A percentile compares a stretch with the other conserved stretches of the same genome.
Evolutionary conservation across 1,139 yeast genomes (phyloP).

Genomic region (Dujonia santamariae): DNA sequence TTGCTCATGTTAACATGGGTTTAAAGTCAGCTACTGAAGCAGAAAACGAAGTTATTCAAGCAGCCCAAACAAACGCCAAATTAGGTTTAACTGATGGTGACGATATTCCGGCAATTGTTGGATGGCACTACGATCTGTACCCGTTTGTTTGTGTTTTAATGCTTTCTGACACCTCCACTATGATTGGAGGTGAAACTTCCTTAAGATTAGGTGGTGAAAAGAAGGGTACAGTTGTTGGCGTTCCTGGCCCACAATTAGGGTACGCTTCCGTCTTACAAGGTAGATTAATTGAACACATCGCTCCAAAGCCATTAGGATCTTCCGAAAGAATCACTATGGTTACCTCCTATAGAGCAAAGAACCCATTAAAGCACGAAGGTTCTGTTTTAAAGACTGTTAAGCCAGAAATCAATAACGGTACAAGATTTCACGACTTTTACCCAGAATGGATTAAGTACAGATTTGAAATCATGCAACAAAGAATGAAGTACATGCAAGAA

Average conservation of each 20-base stretch:
- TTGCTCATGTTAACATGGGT: conserved; percentile 49
- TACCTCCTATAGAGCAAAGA: conserved; percentile 35
- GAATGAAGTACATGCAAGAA: conserved; percentile 29
- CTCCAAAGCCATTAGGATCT: conserved; percentile 51
- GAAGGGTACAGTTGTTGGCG: conserved; percentile 32
- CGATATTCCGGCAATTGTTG: conserved; percentile 50
- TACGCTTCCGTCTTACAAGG: conserved; percentile 58
- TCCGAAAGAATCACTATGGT: conserved; percentile 55
- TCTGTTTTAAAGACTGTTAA: conserved; percentile 35
- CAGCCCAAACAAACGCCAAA: conserved; percentile 13
- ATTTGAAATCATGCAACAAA: conserved; percentile 32
- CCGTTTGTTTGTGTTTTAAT: conserved; percentile 64
- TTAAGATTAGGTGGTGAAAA: conserved; percentile 43
- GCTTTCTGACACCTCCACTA: conserved; percentile 52
- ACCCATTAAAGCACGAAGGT: conserved; percentile 23
- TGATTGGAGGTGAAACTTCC: conserved; percentile 62
- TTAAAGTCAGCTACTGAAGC: conserved; percentile 20
- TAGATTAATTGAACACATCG: conserved; percentile 50
- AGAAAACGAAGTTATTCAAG: conserved; percentile 17
- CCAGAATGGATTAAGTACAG: conserved; percentile 42
- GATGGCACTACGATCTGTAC: conserved; percentile 59
- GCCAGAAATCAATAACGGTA: conserved; percentile 37
- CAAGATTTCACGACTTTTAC: conserved; percentile 31
- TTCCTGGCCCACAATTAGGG: conserved; percentile 53
- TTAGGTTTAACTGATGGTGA: conserved; percentile 19